Conservation (phyloP, 192 early-diverging fungal genomes). For the Pilaira anomala region DNA sequence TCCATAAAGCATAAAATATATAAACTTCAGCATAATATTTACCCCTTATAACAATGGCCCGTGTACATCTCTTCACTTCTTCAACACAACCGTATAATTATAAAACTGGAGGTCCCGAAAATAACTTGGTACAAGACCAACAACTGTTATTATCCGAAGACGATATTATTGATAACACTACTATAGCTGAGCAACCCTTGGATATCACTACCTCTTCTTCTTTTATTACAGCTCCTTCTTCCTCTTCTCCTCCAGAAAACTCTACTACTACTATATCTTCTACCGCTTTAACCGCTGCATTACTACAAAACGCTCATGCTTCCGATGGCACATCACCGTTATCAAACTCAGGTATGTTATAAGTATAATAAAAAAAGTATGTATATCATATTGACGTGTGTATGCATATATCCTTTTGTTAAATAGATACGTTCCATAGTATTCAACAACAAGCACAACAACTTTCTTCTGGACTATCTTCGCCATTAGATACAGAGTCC, state of each 20-base stretch:
- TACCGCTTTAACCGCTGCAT: slow-evolving; percentile 27
- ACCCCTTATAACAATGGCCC: slow-evolving; percentile 18
- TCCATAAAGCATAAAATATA: no score
- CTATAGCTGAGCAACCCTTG: slow-evolving; percentile 8
- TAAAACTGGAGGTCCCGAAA: background rate
- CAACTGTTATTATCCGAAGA: background rate
- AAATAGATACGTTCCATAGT: no score
- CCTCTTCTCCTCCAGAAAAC: slow-evolving; percentile 3
- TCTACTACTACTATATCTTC: background rate
- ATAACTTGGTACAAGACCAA: background rate
- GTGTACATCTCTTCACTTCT: slow-evolving; percentile 28
- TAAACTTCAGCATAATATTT: no score
- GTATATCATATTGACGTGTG: no score
- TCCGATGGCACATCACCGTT: slow-evolving; percentile 17
- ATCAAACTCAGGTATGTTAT: slow-evolving; percentile 19
- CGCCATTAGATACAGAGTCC: background rate
- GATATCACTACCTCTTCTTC: slow-evolving; percentile 12
- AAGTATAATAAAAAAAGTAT: no score
- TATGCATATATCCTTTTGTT: no score
- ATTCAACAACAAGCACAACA: no score
- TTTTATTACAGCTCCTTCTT: background rate
- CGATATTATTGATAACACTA: background rate
- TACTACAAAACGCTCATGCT: slow-evolving; percentile 25
- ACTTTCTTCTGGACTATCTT: no score
- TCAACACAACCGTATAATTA: slow-evolving; percentile 12